phyloP scores from a whole-genome alignment of 1,284 basidiomycete species.

The Exsudoporus floridanus region DNA sequence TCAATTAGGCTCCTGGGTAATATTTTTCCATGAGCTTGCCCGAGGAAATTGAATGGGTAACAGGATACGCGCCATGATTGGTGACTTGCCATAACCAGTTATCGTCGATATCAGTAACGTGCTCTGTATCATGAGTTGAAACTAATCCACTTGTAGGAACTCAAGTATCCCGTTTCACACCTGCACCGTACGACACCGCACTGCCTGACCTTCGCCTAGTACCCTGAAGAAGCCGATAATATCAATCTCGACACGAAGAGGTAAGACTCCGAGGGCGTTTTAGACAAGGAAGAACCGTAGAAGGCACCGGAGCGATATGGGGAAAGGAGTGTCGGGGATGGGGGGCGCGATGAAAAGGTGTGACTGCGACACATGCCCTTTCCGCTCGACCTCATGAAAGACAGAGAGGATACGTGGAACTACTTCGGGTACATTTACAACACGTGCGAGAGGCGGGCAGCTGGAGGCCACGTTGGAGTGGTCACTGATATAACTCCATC shows the following conservation, averaged over 20 bases:
- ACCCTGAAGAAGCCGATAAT: constrained; percentile 30
- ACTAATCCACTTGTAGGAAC: too few relatives aligned
- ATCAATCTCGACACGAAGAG: constrained; percentile 28
- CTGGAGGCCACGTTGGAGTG: neutral
- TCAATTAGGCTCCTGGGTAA: too few relatives aligned
- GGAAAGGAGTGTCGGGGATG: constrained; percentile 18
- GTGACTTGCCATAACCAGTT: too few relatives aligned
- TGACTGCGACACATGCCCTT: constrained; percentile 16
- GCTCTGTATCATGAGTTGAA: too few relatives aligned
- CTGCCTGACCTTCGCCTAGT: constrained; percentile 2
- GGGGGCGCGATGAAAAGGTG: constrained; percentile 23
- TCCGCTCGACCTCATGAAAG: constrained; percentile 28
- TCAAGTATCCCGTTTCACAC: too few relatives aligned
- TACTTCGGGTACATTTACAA: constrained; percentile 17
- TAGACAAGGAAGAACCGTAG: constrained; percentile 35
- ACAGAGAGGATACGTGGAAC: too few relatives aligned
- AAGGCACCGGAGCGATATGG: constrained; percentile 35
- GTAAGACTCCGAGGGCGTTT: constrained; percentile 33
- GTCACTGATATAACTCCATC: neutral
- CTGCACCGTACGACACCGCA: neutral
- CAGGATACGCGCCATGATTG: too few relatives aligned
- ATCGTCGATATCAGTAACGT: too few relatives aligned
- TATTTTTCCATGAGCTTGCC: too few relatives aligned
- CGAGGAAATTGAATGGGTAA: too few relatives aligned
- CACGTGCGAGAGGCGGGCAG: constrained; percentile 10